These are phyloP conservation scores for Sphenostylis stenocarpa DNA, from an alignment of 306 rosid genomes.

Conservation along the genomic window DNA sequence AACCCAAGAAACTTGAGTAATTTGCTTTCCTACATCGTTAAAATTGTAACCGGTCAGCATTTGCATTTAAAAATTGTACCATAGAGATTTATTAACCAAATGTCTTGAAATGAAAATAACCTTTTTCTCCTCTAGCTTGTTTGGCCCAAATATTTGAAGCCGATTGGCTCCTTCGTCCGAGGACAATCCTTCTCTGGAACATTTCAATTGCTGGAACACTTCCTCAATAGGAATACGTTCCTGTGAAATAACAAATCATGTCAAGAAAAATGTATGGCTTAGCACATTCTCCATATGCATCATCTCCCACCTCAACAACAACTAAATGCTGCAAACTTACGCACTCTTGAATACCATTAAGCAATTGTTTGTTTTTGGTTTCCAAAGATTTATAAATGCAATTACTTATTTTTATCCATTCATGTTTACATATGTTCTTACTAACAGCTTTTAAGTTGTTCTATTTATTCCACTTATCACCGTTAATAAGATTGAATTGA, in stretches of 20 bases:
- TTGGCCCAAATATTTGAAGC: constrained; percentile 91
- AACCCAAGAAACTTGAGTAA: constrained; percentile 92
- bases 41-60: constrained; percentile 31
- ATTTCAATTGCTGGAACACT: constrained; percentile 89
- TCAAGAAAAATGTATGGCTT: constrained; percentile 18
- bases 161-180: constrained; percentile 77
- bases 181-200: constrained; percentile 73
- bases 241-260: constrained; percentile 44
- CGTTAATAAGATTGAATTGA: background rate
- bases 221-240: constrained; percentile 92
- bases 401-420: background rate
- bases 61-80: constrained; percentile 5
- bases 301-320: constrained; percentile 15
- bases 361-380: background rate
- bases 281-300: constrained; percentile 10
- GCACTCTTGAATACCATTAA: background rate
- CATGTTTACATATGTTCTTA: background rate
- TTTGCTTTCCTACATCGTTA: constrained; percentile 81
- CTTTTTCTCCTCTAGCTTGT: constrained; percentile 98
- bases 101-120: constrained; percentile 34
- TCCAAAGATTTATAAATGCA: background rate
- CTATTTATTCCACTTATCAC: too few species aligned
- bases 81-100: background rate
- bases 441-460: too few species aligned
- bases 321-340: constrained; percentile 1